Evolutionary conservation across 495 filamentous ascomycete genomes (phyloP), one percentile per base, ranked within the genome.

Genomic region (Xylaria venustula): DNA sequence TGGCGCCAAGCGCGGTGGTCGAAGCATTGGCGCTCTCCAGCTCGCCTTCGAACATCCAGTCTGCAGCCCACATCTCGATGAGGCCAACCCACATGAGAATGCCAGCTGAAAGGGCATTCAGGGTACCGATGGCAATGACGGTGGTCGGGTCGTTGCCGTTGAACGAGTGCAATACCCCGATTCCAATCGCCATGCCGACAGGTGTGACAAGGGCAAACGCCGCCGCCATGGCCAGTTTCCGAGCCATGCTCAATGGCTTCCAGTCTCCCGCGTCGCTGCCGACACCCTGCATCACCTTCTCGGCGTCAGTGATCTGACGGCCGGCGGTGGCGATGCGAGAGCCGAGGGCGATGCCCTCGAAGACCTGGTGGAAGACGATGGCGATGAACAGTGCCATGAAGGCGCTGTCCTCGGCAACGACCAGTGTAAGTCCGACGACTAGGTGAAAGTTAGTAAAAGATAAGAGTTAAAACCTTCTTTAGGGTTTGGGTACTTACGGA

Each of bases 301-400:
- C n/a, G n/a, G n/a, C n/a, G n/a, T n/a, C n/a, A n/a, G n/a, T n/a
- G n/a, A n/a, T n/a, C n/a, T 25, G 63, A 8, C 53, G 54, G 3
- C 73, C 71, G 22, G 90, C 77, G 0, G 83, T 80, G 6, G 88
- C 85, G 60, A 91, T 91, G 30, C 88, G 84, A 5, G 88, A 83
- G 15, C 90, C 88, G 9, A 92, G 82, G 19, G 89, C 89, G 54
- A 92, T 79, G 19, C 90, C 89, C 75, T 93, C 90, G 54, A 93
- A 92, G 67, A 88, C 88, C 67, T 93, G 85, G 62, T 86, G 85
- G 72, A 87, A 86, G 50, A 85, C 64, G 50, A 87, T 84, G 41
- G 86, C 85, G 36, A 79, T 67, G 59, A 84, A 80, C 30, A 87
- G 79, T 7, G 79, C 81, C 44, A 75, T 68, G 74, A 87, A 87